Conservation (phyloP, 257 asterid species). For the Przewalskia tangutica region DNA sequence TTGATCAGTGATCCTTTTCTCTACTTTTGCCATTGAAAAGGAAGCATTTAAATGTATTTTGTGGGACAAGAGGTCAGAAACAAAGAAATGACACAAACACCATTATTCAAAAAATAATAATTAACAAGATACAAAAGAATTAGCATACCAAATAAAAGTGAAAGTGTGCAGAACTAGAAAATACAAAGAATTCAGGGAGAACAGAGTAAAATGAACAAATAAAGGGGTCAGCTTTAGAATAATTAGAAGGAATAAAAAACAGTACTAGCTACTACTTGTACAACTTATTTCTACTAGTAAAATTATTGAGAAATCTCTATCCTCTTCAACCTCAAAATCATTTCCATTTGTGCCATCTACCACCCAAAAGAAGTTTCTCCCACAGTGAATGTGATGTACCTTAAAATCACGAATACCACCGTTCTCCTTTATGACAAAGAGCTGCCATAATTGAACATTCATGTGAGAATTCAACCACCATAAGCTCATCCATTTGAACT, state of each 20-base stretch:
- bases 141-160: not conserved
- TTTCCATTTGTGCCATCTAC: not conserved
- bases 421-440: not conserved
- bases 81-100: not conserved
- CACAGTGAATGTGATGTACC: conserved; percentile 9
- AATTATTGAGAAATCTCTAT: not conserved
- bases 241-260: not conserved
- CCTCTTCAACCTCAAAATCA: not conserved
- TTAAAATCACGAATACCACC: not conserved
- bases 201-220: not conserved
- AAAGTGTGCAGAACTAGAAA: not conserved
- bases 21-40: not conserved
- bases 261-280: not conserved
- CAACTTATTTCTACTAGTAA: not conserved
- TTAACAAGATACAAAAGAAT: conserved; percentile 6
- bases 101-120: not conserved
- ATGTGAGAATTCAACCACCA: conserved; percentile 9
- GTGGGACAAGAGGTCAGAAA: not conserved
- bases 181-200: conserved; percentile 2
- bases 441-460: not conserved
- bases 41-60: not conserved
- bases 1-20: not conserved
- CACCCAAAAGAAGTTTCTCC: not conserved
- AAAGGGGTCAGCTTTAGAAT: not conserved
- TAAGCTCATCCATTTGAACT: not conserved